These are phyloP conservation scores for Cladosporium phlei DNA, from an alignment of 2,329 filamentous ascomycete species.

Conservation along the genomic window DNA sequence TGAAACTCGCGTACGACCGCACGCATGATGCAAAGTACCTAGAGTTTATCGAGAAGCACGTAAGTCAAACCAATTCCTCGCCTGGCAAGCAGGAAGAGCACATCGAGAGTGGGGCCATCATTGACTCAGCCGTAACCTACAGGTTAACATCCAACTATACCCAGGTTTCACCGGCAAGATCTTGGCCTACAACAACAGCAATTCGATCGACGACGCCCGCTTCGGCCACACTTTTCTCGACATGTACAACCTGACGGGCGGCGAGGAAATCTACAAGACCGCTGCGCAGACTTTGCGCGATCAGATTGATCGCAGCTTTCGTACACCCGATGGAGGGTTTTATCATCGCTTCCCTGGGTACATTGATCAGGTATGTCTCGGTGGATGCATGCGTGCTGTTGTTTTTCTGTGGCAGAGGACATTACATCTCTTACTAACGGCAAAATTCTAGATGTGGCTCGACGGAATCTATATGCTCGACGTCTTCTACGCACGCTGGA, in stretches of 20 bases:
- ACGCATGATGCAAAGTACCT: constrained; percentile 21
- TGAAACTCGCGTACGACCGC: constrained; percentile 20
- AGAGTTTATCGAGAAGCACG: constrained; percentile 43
- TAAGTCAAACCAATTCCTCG: no score
- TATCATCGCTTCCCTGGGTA: constrained; percentile 35
- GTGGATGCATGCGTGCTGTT: no score
- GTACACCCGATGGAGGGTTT: constrained; percentile 23
- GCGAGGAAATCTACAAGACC: constrained; percentile 16
- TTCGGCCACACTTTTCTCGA: constrained; percentile 25
- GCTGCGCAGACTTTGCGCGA: constrained; percentile 18
- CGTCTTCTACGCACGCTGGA: constrained; percentile 38
- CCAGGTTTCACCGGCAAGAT: constrained; percentile 30
- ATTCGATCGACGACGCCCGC: constrained; percentile 17
- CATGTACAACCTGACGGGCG: constrained; percentile 18
- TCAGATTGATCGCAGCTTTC: constrained; percentile 23
- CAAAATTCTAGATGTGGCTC: constrained; percentile 47
- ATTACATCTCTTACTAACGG: no score
- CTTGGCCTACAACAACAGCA: constrained; percentile 14
- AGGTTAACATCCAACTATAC: constrained; percentile 40
- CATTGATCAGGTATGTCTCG: constrained; percentile 45
- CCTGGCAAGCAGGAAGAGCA: no score
- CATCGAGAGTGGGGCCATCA: no score
- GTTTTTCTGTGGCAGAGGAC: no score
- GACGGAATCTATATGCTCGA: constrained; percentile 50
- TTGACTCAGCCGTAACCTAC: no score